Evolutionary conservation across 345 rosid species (phyloP), one percentile per base, ranked within the genome.

Genomic region (Eucalyptus guilfoylei): DNA sequence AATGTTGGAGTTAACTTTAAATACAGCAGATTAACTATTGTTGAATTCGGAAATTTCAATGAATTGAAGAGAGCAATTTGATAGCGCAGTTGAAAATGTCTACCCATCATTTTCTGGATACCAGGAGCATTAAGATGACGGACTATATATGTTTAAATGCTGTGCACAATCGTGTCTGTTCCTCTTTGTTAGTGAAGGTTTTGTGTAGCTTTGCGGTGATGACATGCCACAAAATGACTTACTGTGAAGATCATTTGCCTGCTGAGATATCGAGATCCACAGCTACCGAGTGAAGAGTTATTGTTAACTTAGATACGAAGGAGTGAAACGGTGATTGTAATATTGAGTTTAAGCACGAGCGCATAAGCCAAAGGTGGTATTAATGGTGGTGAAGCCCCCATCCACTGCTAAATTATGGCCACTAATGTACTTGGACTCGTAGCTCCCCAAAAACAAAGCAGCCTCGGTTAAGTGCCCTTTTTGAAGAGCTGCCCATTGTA

Each of bases 371-470:
- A 80, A 80, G 47, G 85, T 11, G 85, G 85, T 40, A 80, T 37
- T 80, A 5, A 37, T 80, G 23, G 85, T 37, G 42, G 85, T 34
- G 47, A 80, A 80, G 28, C 85, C 47, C 19, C 85, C 85, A 80
- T 80, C 85, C 23, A 37, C 85, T 34, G 85, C 85, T 15, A 80
- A 11, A 44, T 80, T 80, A 6, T 37, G 89, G 11, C 91, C 93
- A 48, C 91, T 91, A n/a, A 91, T 87, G 37, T 67, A 90, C 89
- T 55, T 90, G 19, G 92, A 87, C 58, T 91, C 91, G 58, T 90
- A 89, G 44, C 93, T 90, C 4, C 54, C 91, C 83, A 91, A 60
- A 42, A 67, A 90, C 1, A 88, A 58, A 6, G 88, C 91, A 32
- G 91, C 88, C n/a, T 86, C 80, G 6, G 88, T 87, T 9, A 55